Conservation (phyloP, 2,329 filamentous ascomycete species). For the Sarocladiaceae sp. region DNA sequence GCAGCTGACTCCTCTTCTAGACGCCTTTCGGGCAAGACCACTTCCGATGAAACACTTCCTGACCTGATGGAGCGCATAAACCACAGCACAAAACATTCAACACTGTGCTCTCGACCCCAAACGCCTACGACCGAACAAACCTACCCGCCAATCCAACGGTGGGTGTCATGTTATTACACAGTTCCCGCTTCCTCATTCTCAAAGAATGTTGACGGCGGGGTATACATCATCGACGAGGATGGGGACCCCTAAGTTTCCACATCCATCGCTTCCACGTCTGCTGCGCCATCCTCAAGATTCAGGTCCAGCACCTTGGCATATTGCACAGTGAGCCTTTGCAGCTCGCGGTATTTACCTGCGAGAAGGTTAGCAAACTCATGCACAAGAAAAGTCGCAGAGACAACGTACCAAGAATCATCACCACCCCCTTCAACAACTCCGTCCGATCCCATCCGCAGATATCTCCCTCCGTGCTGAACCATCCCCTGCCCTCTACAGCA, state of each 20-base stretch:
- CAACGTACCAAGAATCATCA: conserved; percentile 82
- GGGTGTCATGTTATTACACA: neutral
- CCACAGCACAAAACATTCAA: neutral
- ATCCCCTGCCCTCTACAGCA: conserved; percentile 52
- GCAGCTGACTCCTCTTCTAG: too few species aligned
- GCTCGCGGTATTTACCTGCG: conserved; percentile 86
- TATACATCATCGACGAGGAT: neutral
- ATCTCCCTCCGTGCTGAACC: conserved; percentile 63
- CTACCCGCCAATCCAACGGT: neutral
- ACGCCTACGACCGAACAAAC: neutral
- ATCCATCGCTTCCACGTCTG: conserved; percentile 40
- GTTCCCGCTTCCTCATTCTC: neutral
- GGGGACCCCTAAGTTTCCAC: conserved; percentile 26
- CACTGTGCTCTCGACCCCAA: neutral
- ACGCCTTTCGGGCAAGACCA: too few species aligned
- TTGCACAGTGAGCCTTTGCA: conserved; percentile 91
- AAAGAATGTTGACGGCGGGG: too few species aligned
- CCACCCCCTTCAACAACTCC: conserved; percentile 83
- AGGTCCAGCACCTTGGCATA: conserved; percentile 81
- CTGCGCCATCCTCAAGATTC: conserved; percentile 40
- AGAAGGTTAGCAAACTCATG: neutral
- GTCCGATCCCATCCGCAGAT: conserved; percentile 89
- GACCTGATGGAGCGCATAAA: too few species aligned
- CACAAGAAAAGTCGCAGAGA: neutral
- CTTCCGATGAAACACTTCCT: too few species aligned